Base-by-base conservation (phyloP, 2,329 filamentous ascomycete species). In the Ophiostoma himal-ulmi region DNA sequence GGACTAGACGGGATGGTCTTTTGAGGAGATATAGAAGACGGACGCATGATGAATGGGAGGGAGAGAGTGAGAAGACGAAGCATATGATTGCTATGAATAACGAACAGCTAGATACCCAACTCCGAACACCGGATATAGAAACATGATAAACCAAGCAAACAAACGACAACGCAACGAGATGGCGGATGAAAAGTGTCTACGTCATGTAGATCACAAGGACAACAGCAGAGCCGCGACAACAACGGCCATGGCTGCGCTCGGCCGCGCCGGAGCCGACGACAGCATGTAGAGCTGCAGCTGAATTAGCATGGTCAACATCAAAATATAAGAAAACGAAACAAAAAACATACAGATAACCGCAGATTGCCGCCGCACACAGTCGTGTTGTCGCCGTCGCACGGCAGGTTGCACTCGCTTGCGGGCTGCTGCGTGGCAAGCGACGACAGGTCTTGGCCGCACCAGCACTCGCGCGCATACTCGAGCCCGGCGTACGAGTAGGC, bases 391-490 rank as follows among this genome's bases (percentile, higher is more conserved):
- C 86, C 87, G 65, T 84, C 81, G 73, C 87, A 89, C 0, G 84
- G 77, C 41, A 83, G 80, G 70, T 83, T 77, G 77, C 87, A 89
- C 2, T 78, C 78, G 22, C 73, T 74, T 30, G 87, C 85, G 39
- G 80, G 74, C 11, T 87, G 76, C 72, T 81, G 81, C 11, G 75
- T 76, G 20, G 84, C 81, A 34, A 86, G 80, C 10, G 78, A 76
- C 10, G 81, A 82, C n/a, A 89, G 75, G 66, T 79, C 78, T 22
- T 82, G 79, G 30, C 83, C 81, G 77, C 87, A 89, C 82, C 85
- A 89, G 81, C 86, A 89, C 78, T 88, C 86, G 70, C 85, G 85
- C 60, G 44, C 44, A 68, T 39, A 87, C 78, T 88, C 84, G 57
- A 88, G 75, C 2, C 85, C 86, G 3, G 85, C 85, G 75, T 83